Percentiles rank a stretch among this genome's conserved stretches.
Conservation (phyloP, 75 land plant genomes). For the Picea glauca region DNA sequence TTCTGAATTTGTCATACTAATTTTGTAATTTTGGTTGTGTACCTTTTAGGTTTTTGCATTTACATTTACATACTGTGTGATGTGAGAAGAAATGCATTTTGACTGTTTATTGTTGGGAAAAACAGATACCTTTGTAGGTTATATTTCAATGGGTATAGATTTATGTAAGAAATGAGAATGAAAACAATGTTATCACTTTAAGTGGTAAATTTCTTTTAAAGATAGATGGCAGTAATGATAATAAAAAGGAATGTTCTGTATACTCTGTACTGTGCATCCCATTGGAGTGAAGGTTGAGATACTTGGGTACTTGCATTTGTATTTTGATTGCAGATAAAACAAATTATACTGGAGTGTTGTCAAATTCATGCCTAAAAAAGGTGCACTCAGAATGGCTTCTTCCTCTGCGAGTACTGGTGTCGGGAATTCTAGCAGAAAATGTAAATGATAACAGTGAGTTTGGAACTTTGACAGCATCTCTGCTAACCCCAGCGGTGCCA, state of each 20-base stretch:
- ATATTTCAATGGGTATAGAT: not conserved
- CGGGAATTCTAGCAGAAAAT: slow-evolving; percentile 40
- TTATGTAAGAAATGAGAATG: not conserved
- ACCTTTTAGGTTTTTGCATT: not conserved
- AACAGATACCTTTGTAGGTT: not conserved
- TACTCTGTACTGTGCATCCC: not conserved
- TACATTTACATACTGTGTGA: not conserved
- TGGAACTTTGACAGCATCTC: slow-evolving; percentile 22
- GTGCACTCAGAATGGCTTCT: slow-evolving; percentile 68
- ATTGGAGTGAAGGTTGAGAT: not conserved
- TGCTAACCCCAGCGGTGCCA: slow-evolving; percentile 55
- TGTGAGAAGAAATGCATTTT: not conserved
- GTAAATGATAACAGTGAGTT: slow-evolving; percentile 22
- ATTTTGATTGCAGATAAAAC: slow-evolving; percentile 37
- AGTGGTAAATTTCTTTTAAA: not conserved
- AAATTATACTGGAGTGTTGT: slow-evolving; percentile 43
- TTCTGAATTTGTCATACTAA: not conserved
- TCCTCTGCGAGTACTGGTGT: slow-evolving; percentile 57
- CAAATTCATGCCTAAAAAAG: slow-evolving; percentile 36
- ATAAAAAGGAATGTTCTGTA: not conserved
- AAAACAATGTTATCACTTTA: not conserved
- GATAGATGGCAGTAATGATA: not conserved
- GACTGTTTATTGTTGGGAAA: not conserved
- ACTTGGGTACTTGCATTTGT: not conserved
- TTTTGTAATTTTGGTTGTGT: not conserved